Conservation (phyloP, 108 stramenopile species). For the Fistulifera pelliculosa region DNA sequence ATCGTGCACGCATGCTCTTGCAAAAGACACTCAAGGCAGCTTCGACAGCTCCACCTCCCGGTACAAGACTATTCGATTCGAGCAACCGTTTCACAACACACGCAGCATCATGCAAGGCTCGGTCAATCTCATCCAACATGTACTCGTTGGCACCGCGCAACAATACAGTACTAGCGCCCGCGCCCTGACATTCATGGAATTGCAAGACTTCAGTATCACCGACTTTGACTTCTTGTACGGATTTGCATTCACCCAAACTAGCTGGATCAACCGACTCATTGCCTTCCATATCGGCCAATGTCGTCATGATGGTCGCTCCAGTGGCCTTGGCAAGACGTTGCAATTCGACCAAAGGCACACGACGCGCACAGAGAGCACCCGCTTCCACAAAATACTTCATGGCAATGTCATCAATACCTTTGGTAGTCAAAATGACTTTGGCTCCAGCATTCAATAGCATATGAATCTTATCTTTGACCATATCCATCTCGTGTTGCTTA, state of each 20-base stretch:
- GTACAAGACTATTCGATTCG: slow-evolving; percentile 93
- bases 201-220: slow-evolving; percentile 99
- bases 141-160: slow-evolving; percentile 99
- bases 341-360: slow-evolving; percentile 94
- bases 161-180: slow-evolving; percentile 91
- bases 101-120: slow-evolving; percentile 95
- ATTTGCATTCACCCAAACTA: slow-evolving; percentile 77
- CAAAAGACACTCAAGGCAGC: slow-evolving; percentile 90
- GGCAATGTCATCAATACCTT: slow-evolving; percentile 98
- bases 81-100: slow-evolving; percentile 98
- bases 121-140: slow-evolving; percentile 99
- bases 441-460: slow-evolving; percentile 96
- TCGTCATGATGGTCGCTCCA: slow-evolving; percentile 90
- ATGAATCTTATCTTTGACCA: slow-evolving; percentile 98
- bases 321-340: slow-evolving; percentile 98
- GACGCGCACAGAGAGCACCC: slow-evolving; percentile 89
- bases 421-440: slow-evolving; percentile 96
- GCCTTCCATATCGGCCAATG: slow-evolving; percentile 99
- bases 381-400: slow-evolving; percentile 99
- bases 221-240: slow-evolving; percentile 90
- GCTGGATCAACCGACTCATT: slow-evolving; percentile 92
- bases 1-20: slow-evolving; percentile 91
- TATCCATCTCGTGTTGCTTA: slow-evolving; percentile 97
- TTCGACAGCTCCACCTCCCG: slow-evolving; percentile 98
- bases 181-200: slow-evolving; percentile 81